Evolutionary conservation across 192 early-diverging fungal species (phyloP).

Genomic region (Chytriomyces sp.): DNA sequence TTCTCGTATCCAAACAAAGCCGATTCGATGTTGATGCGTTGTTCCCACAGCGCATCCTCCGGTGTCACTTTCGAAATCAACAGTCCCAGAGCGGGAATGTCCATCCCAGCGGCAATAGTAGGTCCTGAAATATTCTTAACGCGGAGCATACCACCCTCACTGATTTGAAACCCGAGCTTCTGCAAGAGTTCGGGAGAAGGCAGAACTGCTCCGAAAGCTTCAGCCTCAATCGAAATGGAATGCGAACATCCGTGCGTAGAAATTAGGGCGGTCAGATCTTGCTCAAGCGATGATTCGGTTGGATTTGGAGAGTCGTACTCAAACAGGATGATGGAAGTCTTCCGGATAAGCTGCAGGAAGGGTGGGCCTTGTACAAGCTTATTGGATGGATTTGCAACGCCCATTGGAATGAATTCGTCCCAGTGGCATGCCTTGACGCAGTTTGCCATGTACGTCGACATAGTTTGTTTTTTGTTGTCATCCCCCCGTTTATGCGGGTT

Average conservation of each 20-base stretch:
- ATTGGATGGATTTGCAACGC: background rate
- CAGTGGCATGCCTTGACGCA: conserved; percentile 1
- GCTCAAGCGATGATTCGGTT: background rate
- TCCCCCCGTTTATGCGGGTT: too few relatives aligned
- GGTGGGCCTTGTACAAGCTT: background rate
- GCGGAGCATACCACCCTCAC: background rate
- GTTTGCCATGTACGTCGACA: background rate
- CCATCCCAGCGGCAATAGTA: background rate
- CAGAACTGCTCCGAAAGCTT: background rate
- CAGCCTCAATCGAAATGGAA: background rate
- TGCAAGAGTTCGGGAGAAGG: background rate
- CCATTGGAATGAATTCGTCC: conserved; percentile 8
- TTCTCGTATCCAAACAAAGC: background rate
- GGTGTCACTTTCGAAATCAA: background rate
- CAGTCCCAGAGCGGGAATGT: background rate
- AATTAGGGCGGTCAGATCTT: background rate
- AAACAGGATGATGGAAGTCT: conserved; percentile 4
- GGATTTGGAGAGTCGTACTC: background rate
- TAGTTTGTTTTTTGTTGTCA: background rate
- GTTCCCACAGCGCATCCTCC: background rate
- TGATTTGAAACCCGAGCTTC: background rate
- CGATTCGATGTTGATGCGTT: background rate
- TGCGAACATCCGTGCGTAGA: background rate
- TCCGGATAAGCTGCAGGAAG: background rate
- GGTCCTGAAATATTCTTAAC: background rate